phyloP scores from a whole-genome alignment of 805 yeast genomes.

The Priceomyces fermenticarens region DNA sequence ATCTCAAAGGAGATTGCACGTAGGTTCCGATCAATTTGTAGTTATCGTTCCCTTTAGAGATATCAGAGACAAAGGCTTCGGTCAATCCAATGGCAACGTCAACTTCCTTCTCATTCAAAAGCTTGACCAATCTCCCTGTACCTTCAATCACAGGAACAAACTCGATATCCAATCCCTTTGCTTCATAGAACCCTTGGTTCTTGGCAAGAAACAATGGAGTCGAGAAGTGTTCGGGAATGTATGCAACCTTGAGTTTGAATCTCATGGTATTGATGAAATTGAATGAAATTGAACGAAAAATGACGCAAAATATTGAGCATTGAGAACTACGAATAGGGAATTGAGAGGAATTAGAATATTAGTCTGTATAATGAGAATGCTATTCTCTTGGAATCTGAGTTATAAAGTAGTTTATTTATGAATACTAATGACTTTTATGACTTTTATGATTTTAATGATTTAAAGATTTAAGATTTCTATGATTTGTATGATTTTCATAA shows the following conservation, averaged over 20 bases:
- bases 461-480: too few relatives aligned
- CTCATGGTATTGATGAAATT: slow-evolving; percentile 5
- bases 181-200: slow-evolving; percentile 52
- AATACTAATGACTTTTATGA: too few relatives aligned
- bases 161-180: slow-evolving; percentile 52
- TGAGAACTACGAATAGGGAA: too few relatives aligned
- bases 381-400: too few relatives aligned
- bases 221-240: slow-evolving; percentile 88
- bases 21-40: slow-evolving; percentile 78
- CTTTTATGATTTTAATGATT: too few relatives aligned
- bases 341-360: too few relatives aligned
- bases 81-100: slow-evolving; percentile 88
- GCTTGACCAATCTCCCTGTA: slow-evolving; percentile 79
- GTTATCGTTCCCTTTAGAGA: slow-evolving; percentile 63
- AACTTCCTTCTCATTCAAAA: slow-evolving; percentile 59
- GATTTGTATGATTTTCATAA: too few relatives aligned
- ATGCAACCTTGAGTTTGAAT: slow-evolving; percentile 57
- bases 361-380: too few relatives aligned
- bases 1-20: slow-evolving; percentile 80
- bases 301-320: too few relatives aligned
- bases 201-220: slow-evolving; percentile 79
- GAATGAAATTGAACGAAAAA: too few relatives aligned
- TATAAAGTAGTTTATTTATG: too few relatives aligned
- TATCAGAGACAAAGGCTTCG: slow-evolving; percentile 84
- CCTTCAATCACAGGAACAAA: slow-evolving; percentile 78